Base-by-base conservation (phyloP, 2,329 filamentous ascomycete species). In the Fusarium sp. region DNA sequence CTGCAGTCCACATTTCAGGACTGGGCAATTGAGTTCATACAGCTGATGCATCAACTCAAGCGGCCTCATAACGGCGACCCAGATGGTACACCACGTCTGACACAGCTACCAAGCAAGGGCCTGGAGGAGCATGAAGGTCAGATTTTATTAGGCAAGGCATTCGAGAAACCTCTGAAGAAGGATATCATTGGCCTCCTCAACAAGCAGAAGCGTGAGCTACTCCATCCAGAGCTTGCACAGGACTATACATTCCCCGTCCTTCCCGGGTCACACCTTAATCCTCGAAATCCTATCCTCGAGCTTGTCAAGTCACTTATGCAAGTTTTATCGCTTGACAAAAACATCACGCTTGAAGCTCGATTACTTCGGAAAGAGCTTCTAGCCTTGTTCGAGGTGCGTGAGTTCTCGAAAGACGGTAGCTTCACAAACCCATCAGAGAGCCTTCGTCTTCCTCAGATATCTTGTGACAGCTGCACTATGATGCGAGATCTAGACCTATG, bases 251-350 rank as follows among this genome's bases (percentile, higher is more conserved):
- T 98, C 84, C 96, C 96, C 0, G 81, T 87, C 6, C 89, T 98
- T 2, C 95, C 94, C 0, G 92, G 94, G 57, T 92, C 91, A 4
- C 91, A 94, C 78, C 68, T 82, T 76, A 38, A 73, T 63, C 61
- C 75, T 54, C 66, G 77, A 66, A 96, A 96, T 78, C 93, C 96
- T 0, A 91, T 94, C 0, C 88, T 99, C 2, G 95, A 98, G 82
- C 90, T 99, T 7, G 94, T 98, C 77, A 99, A 98, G 83, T 90
- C 90, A 24, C 89, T 99, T 48, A 97, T 97, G 91, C 96, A 98
- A 81, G 93, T 99, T 15, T 87, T 99, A 10, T 93, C 91, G 39
- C 89, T 99, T 2, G 96, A 98, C 83, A 96, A 96, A 82, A 94
- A 94, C 76, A 96, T 97, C 77, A 92, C 91, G 0, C 90, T 97